Evolutionary conservation across 257 asterid species (phyloP).

Genomic region (Cordia subcordata): DNA sequence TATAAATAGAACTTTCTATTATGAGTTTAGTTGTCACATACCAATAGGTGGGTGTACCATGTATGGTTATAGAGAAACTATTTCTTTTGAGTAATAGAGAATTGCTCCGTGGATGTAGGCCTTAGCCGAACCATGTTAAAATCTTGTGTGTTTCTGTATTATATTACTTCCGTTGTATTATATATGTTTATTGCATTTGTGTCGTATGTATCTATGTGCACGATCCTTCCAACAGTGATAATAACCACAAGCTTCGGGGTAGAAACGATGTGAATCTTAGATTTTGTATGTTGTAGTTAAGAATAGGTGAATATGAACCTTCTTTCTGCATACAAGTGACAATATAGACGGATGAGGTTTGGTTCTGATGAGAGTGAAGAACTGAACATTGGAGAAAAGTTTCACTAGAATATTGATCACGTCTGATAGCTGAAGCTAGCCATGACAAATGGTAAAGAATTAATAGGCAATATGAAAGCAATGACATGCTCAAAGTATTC

Average conservation of each 20-base stretch:
- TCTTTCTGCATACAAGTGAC: neutral
- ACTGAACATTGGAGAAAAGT: slow-evolving; percentile 8
- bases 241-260: slow-evolving; percentile 19
- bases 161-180: too few relatives aligned
- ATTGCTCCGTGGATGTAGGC: too few relatives aligned
- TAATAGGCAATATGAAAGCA: neutral
- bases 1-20: too few relatives aligned
- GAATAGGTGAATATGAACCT: slow-evolving; percentile 3
- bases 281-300: neutral
- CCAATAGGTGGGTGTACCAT: too few relatives aligned
- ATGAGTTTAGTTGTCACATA: too few relatives aligned
- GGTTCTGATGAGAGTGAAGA: neutral
- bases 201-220: too few relatives aligned
- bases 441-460: neutral
- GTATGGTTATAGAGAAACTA: too few relatives aligned
- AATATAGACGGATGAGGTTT: neutral
- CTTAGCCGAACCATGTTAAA: too few relatives aligned
- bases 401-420: neutral
- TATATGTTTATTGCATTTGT: too few relatives aligned
- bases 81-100: too few relatives aligned
- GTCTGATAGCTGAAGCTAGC: neutral
- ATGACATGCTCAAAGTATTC: neutral
- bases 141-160: too few relatives aligned
- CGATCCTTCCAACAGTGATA: too few relatives aligned
- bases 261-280: neutral